phyloP scores from a whole-genome alignment of 2,329 filamentous ascomycete genomes.

The Pseudogymnoascus sp. region DNA sequence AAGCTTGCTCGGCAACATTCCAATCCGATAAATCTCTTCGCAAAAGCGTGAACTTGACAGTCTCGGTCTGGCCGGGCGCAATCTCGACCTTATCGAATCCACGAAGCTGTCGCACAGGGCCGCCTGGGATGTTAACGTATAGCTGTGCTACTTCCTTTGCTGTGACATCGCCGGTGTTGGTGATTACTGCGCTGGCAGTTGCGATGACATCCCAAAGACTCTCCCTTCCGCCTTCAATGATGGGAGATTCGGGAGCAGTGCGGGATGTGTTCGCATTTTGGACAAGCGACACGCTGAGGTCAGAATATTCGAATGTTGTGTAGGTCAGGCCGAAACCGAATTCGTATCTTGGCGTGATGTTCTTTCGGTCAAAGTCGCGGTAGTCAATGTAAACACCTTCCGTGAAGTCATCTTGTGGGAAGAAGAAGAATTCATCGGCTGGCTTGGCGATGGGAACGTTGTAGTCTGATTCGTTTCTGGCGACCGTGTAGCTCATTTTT shows the following conservation, averaged over 20 bases:
- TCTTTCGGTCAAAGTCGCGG: constrained; percentile 42
- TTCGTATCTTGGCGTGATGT: constrained; percentile 33
- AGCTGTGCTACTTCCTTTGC: constrained; percentile 52
- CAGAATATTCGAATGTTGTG: constrained; percentile 42
- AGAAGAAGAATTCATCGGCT: constrained; percentile 30
- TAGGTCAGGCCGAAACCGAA: constrained; percentile 50
- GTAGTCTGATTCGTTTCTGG: constrained; percentile 44
- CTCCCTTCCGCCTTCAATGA: constrained; percentile 42
- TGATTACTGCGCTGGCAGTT: constrained; percentile 50
- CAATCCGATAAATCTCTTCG: constrained; percentile 83
- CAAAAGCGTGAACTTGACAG: constrained; percentile 64
- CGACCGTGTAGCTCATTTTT: constrained; percentile 54
- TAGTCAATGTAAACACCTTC: constrained; percentile 50
- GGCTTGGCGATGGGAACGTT: constrained; percentile 23
- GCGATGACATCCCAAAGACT: constrained; percentile 59
- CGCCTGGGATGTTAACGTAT: constrained; percentile 73
- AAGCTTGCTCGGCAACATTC: constrained; percentile 73
- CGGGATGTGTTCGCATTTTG: not conserved
- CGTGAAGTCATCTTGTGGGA: constrained; percentile 16
- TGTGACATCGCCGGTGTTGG: constrained; percentile 52
- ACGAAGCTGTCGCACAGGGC: constrained; percentile 56
- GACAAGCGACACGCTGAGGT: constrained; percentile 11
- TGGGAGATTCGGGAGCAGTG: not conserved
- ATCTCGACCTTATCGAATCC: constrained; percentile 74
- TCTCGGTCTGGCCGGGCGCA: constrained; percentile 56